Base-by-base conservation (phyloP, 2,329 filamentous ascomycete genomes). In the Thielaviopsis populi region DNA sequence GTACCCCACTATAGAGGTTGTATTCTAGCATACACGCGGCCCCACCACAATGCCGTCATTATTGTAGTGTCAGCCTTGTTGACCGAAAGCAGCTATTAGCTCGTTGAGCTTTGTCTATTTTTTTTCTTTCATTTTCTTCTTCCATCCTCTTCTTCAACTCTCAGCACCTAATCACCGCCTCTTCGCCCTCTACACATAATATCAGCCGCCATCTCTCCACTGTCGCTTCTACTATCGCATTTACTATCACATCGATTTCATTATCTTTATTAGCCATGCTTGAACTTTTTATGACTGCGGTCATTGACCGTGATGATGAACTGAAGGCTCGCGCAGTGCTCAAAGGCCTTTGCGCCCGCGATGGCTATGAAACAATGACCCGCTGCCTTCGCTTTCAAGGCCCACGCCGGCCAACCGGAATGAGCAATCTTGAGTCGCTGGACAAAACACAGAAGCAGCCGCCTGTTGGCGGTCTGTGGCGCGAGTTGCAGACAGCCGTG, bases 241-340 rank as follows among this genome's bases (percentile, higher is more conserved):
- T n/a, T 56, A 30, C 17, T 37, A 33, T 30, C 17, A 15, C 27
- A 24, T 56, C 50, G n/a, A 56, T 56, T 56, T 33, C 33, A 56
- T 56, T n/a, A 56, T 56, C 17, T 33, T 33, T 56, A 56, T 33
- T 8, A 30, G 24, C 30, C 24, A 84, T 83, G 81, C 79, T 83
- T 69, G 82, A 85, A 71, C 73, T 85, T 19, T 84, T 83, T 68
- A 75, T 85, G 65, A 80, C 81, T 3, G 77, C 80, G 10, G 70
- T 78, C 56, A 76, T 86, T 62, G 74, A 75, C 19, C 76, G 79
- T 63, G 74, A 72, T 65, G 79, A 83, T 68, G 74, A 81, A 42
- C 71, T 74, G 59, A 75, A 73, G 65, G 78, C 78, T 22, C 76
- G 79, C 63, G 76, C 78, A 1, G 75, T 86, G 10, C 72, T 86